Evolutionary conservation across 805 yeast genomes (phyloP).

Genomic region (Metschnikowia henanensis): DNA sequence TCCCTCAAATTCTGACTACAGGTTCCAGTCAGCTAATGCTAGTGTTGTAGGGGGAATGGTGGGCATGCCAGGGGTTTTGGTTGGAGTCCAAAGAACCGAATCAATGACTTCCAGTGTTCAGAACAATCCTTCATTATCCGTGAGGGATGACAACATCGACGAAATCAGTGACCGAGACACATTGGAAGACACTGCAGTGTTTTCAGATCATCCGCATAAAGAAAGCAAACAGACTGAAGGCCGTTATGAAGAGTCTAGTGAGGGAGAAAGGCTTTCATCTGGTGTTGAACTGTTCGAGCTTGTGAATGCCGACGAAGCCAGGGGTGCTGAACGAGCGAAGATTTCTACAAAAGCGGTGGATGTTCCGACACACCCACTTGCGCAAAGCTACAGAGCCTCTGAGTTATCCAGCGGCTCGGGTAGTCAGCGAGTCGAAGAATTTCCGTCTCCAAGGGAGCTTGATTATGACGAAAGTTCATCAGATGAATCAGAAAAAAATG

Average conservation of each 20-base stretch:
- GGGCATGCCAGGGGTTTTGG: conserved; percentile 45
- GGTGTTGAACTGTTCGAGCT: conserved; percentile 56
- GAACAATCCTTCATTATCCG: conserved; percentile 89
- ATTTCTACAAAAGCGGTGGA: conserved; percentile 1
- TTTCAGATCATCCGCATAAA: conserved; percentile 9
- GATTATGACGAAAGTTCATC: conserved; percentile 54
- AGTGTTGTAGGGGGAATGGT: conserved; percentile 41
- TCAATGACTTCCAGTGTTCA: conserved; percentile 89
- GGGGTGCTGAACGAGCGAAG: conserved; percentile 16
- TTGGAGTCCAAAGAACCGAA: conserved; percentile 61
- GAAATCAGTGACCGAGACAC: conserved; percentile 45
- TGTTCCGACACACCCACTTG: conserved; percentile 9
- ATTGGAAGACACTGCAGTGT: conserved; percentile 21
- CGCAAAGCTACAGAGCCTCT: conserved; percentile 12
- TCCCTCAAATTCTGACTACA: conserved; percentile 49
- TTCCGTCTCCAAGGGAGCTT: conserved; percentile 62
- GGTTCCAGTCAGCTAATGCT: conserved; percentile 34
- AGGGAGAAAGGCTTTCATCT: conserved; percentile 41
- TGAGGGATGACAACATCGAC: conserved; percentile 66
- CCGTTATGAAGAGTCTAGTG: conserved; percentile 27
- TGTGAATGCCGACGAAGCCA: conserved; percentile 51
- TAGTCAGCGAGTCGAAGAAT: conserved; percentile 39
- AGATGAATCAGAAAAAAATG: conserved; percentile 32
- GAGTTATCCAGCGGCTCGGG: conserved; percentile 9
- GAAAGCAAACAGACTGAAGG: conserved; percentile 13